Conservation (phyloP, 2,329 filamentous ascomycete species). For the Aspergillus brunneoviolaceus region DNA sequence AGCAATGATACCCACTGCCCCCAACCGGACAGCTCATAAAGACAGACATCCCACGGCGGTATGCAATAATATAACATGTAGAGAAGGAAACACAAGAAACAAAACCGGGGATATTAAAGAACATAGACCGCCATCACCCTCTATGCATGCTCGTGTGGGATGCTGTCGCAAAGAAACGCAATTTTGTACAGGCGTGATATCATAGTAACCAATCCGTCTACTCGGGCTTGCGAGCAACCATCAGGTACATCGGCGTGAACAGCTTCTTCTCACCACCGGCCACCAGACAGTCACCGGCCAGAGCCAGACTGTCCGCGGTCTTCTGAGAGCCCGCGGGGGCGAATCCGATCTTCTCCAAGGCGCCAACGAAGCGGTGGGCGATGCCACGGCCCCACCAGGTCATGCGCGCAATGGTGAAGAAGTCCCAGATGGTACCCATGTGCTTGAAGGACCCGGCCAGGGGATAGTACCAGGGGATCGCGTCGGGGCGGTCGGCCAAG, state of each 20-base stretch:
- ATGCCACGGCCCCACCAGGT: conserved; percentile 75
- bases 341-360: conserved; percentile 71
- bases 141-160: conserved; percentile 9
- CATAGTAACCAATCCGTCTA: conserved; percentile 22
- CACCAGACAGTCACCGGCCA: conserved; percentile 80
- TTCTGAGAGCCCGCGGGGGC: conserved; percentile 85
- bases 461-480: conserved; percentile 91
- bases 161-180: conserved; percentile 9
- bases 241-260: conserved; percentile 99
- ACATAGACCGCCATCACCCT: conserved; percentile 20
- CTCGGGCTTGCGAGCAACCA: conserved; percentile 84
- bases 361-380: conserved; percentile 73
- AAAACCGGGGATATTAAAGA: conserved; percentile 19
- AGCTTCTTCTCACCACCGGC: conserved; percentile 83
- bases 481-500: conserved; percentile 72
- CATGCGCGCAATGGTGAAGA: conserved; percentile 84
- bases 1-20: conserved; percentile 17
- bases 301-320: conserved; percentile 85
- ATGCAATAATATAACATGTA: conserved; percentile 19
- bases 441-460: conserved; percentile 81
- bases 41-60: conserved; percentile 19
- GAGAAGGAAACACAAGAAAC: conserved; percentile 5
- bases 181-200: conserved; percentile 18
- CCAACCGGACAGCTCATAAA: conserved; percentile 12
- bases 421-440: conserved; percentile 74